phyloP scores from a whole-genome alignment of 2,329 filamentous ascomycete genomes.

The Byssoonygena ceratinophila region DNA sequence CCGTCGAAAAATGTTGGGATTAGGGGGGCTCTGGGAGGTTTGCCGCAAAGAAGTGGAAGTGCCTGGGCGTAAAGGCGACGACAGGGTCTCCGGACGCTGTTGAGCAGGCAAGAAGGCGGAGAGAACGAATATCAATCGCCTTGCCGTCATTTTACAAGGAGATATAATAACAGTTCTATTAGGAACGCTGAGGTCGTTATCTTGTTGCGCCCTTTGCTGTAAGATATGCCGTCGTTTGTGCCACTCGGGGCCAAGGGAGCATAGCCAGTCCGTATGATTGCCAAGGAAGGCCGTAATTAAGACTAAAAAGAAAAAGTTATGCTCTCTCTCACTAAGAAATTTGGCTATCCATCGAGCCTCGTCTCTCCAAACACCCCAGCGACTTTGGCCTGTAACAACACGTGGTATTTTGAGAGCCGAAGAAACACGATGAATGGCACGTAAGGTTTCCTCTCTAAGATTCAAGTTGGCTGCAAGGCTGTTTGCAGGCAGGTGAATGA shows the following conservation, averaged over 20 bases:
- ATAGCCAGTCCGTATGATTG: slow-evolving; percentile 51
- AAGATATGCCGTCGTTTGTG: slow-evolving; percentile 44
- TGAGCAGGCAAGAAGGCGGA: slow-evolving; percentile 48
- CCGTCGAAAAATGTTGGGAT: slow-evolving; percentile 41
- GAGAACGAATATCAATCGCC: slow-evolving; percentile 48
- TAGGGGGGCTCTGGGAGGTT: slow-evolving; percentile 45
- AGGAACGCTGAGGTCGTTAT: slow-evolving; percentile 39
- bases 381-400: slow-evolving; percentile 48
- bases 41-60: slow-evolving; percentile 40
- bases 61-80: slow-evolving; percentile 32
- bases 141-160: slow-evolving; percentile 49
- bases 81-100: slow-evolving; percentile 30
- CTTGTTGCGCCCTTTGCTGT: slow-evolving; percentile 41
- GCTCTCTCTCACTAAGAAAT: slow-evolving; percentile 45
- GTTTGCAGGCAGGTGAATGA: slow-evolving; percentile 42
- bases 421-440: slow-evolving; percentile 42
- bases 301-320: slow-evolving; percentile 51
- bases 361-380: slow-evolving; percentile 52
- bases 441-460: slow-evolving; percentile 40
- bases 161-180: slow-evolving; percentile 49
- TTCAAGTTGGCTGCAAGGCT: slow-evolving; percentile 36
- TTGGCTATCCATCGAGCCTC: slow-evolving; percentile 49
- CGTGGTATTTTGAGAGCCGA: slow-evolving; percentile 47
- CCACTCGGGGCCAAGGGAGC: slow-evolving; percentile 44
- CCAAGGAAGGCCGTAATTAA: slow-evolving; percentile 50